phyloP scores from a whole-genome alignment of 1,284 basidiomycete genomes.

The Ceratobasidium theobromae region DNA sequence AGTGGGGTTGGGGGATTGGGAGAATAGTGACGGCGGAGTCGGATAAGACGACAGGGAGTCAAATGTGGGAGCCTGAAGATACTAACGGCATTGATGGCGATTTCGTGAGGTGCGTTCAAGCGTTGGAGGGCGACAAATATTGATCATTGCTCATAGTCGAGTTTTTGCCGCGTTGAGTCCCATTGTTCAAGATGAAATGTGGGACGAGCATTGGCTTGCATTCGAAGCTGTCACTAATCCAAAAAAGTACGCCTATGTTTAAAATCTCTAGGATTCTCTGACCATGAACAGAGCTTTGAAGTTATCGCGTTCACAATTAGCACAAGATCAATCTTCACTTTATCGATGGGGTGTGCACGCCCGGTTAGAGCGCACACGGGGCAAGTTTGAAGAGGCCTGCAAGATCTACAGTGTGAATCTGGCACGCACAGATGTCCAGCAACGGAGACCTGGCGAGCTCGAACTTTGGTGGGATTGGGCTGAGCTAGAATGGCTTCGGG shows the following conservation, averaged over 20 bases:
- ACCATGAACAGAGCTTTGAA: conserved; percentile 61
- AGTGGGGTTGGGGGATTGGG: conserved; percentile 61
- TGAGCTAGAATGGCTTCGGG: conserved; percentile 82
- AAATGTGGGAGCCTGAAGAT: conserved; percentile 56
- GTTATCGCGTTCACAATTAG: conserved; percentile 69
- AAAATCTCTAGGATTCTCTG: conserved; percentile 28
- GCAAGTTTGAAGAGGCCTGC: conserved; percentile 70
- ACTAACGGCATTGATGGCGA: conserved; percentile 50
- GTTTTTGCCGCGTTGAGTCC: conserved; percentile 60
- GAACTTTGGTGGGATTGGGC: conserved; percentile 86
- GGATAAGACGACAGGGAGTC: conserved; percentile 41
- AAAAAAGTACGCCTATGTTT: conserved; percentile 54
- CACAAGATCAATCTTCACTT: conserved; percentile 63
- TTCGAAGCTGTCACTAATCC: conserved; percentile 65
- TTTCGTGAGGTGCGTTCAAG: conserved; percentile 46
- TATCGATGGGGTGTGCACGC: conserved; percentile 81
- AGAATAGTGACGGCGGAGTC: conserved; percentile 42
- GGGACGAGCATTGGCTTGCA: conserved; percentile 63
- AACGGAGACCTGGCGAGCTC: conserved; percentile 43
- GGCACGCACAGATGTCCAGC: conserved; percentile 38
- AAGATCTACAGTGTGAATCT: conserved; percentile 75
- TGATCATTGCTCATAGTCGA: no score
- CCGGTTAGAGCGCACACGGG: conserved; percentile 71
- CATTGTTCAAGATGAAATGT: conserved; percentile 51
- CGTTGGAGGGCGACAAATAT: not conserved